Percentiles rank a stretch among this genome's conserved stretches.
phyloP scores from a whole-genome alignment of 306 rosid genomes.

The Prinsepia uniflora region DNA sequence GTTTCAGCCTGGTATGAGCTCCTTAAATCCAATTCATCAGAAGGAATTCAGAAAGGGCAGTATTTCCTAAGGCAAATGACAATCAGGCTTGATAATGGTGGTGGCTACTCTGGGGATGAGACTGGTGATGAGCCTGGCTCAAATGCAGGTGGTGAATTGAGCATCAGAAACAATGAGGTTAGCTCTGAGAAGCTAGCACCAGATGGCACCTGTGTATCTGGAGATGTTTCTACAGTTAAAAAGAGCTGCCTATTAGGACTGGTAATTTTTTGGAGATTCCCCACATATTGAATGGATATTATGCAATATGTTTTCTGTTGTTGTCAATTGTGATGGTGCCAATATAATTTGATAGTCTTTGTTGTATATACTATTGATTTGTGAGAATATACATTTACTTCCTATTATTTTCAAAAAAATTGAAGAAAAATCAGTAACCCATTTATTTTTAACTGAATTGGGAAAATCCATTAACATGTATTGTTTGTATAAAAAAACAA shows the following conservation, averaged over 20 bases:
- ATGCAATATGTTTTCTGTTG: neutral
- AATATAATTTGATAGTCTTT: neutral
- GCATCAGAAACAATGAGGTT: slow-evolving; percentile 26
- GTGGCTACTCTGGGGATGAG: slow-evolving; percentile 30
- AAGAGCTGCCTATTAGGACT: slow-evolving; percentile 62
- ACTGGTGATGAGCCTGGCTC: slow-evolving; percentile 33
- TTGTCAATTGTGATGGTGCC: neutral
- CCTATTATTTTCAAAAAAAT: neutral
- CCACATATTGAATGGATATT: neutral
- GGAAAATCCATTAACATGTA: neutral
- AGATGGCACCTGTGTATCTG: slow-evolving; percentile 32
- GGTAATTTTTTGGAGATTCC: slow-evolving; percentile 48
- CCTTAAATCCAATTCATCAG: slow-evolving; percentile 44
- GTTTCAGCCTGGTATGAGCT: slow-evolving; percentile 83
- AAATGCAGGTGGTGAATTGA: slow-evolving; percentile 28
- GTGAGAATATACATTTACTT: neutral
- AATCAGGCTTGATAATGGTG: slow-evolving; percentile 37
- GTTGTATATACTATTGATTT: neutral
- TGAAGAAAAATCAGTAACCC: neutral
- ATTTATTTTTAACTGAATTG: neutral
- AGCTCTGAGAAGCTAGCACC: slow-evolving; percentile 34
- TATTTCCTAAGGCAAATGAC: slow-evolving; percentile 56
- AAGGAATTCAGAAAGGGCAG: slow-evolving; percentile 48
- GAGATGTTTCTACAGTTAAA: slow-evolving; percentile 30
- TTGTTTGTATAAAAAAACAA: neutral